Conservation (phyloP, 768 basidiomycete genomes). For the Lentinus brumalis region DNA sequence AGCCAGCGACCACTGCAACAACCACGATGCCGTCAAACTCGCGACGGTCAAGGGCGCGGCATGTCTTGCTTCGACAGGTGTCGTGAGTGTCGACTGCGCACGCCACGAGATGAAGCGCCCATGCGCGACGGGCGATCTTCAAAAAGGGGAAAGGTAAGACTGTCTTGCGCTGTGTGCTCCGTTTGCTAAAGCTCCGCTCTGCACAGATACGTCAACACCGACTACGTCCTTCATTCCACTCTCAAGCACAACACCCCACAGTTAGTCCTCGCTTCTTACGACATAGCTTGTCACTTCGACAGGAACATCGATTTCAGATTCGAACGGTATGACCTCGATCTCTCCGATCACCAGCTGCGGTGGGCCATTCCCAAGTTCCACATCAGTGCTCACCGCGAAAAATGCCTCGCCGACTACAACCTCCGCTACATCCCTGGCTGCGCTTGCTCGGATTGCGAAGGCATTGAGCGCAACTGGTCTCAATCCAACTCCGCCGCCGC, state of each 20-base stretch:
- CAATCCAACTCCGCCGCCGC: conserved; percentile 32
- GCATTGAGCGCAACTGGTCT: conserved; percentile 40
- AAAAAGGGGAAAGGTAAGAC: conserved; percentile 31
- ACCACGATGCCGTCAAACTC: conserved; percentile 16
- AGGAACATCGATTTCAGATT: conserved; percentile 13
- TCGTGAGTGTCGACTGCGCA: conserved; percentile 17
- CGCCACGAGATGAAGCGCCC: conserved; percentile 28
- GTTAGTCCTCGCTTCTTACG: conserved; percentile 17
- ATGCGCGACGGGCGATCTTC: conserved; percentile 28
- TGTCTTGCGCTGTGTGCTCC: neutral
- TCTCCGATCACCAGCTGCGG: neutral
- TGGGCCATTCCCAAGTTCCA: conserved; percentile 42
- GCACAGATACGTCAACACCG: conserved; percentile 25
- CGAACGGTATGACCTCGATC: neutral
- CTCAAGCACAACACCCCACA: neutral
- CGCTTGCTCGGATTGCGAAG: conserved; percentile 39
- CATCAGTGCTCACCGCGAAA: conserved; percentile 34
- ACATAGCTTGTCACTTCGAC: conserved; percentile 29
- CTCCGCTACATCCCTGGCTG: conserved; percentile 32
- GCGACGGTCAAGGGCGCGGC: conserved; percentile 10
- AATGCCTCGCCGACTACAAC: conserved; percentile 34
- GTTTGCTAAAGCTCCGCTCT: neutral
- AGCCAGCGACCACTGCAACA: conserved; percentile 21
- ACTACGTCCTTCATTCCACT: conserved; percentile 23
- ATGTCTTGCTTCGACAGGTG: conserved; percentile 15